Evolutionary conservation across 2,329 filamentous ascomycete genomes (phyloP), one percentile per base, ranked within the genome.

Genomic region (Fusarium phyllophilum): DNA sequence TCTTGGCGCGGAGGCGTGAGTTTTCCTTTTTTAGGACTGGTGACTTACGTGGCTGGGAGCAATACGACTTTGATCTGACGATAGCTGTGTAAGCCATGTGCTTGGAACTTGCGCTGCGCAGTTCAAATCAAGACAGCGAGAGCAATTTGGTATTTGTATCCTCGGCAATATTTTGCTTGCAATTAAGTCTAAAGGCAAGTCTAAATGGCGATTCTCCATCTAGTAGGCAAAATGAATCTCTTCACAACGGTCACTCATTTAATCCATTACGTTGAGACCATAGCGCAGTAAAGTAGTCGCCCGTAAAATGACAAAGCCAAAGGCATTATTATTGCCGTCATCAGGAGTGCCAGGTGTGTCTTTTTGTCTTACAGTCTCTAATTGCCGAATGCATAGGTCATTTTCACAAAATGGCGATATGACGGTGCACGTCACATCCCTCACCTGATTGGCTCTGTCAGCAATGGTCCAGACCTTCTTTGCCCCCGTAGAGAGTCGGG

Each of bases 151-250:
- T 24, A 3, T 17, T 10, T 17, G 0, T 12, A 5, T 5, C 4
- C 10, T 18, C 8, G 7, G 29, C 2, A 20, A 36, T n/a, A 8
- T 9, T 26, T 4, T 14, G 4, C 8, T 31, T 22, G 13, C 13
- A 5, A 11, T 17, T 14, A 41, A 61, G n/a, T 39, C 15, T 41
- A 48, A 48, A 3, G 6, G 12, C 22, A 63, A 48, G 41, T 63
- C 20, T 61, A 61, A 48, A 24, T 63, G 5, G 15, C 11, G 12
- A 14, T 31, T n/a, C 8, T 29, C 7, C 3, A 0, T 13, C 15
- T 6, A 12, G 6, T 14, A 2, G 13, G 17, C 2, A n/a, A 26
- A 33, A 18, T 5, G 2, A 3, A n/a, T 34, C 1, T 3, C 3
- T 12, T 9, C 26, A 26, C 17, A 3, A 7, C 3, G 3, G n/a